Evolutionary conservation across 805 yeast genomes (phyloP).

Genomic region (Wickerhamiella brachini): DNA sequence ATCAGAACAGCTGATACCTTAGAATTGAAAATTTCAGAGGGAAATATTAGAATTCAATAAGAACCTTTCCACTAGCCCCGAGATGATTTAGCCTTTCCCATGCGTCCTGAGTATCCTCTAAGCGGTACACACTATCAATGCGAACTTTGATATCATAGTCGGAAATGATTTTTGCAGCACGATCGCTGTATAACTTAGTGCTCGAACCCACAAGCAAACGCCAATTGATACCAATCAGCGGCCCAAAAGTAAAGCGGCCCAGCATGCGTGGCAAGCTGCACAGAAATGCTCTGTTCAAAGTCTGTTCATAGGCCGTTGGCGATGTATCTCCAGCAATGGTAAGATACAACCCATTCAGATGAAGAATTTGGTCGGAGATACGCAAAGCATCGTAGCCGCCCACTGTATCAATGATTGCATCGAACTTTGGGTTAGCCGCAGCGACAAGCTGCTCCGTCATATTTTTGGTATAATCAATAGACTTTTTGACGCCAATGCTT

Average conservation of each 20-base stretch:
- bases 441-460: constrained; percentile 2
- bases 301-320: constrained; percentile 3
- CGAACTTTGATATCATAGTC: constrained; percentile 32
- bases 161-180: constrained; percentile 34
- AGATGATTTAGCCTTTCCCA: constrained; percentile 33
- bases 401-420: constrained; percentile 49
- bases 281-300: not conserved
- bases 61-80: constrained; percentile 53
- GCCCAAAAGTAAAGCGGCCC: constrained; percentile 20
- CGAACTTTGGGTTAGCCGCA: constrained; percentile 27
- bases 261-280: constrained; percentile 13
- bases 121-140: constrained; percentile 40
- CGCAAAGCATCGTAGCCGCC: constrained; percentile 42
- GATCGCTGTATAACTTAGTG: constrained; percentile 24
- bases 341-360: constrained; percentile 35
- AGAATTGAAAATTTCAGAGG: too few relatives aligned
- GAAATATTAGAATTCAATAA: constrained; percentile 24
- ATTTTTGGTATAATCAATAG: constrained; percentile 20
- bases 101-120: constrained; percentile 41
- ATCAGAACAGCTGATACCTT: too few relatives aligned
- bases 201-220: constrained; percentile 3
- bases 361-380: constrained; percentile 29
- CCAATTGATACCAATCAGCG: constrained; percentile 21
- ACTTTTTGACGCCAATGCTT: constrained; percentile 40
- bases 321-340: constrained; percentile 43